These are phyloP conservation scores for Pachyrhizus erosus DNA, from an alignment of 306 rosid species.

Conservation along the genomic window DNA sequence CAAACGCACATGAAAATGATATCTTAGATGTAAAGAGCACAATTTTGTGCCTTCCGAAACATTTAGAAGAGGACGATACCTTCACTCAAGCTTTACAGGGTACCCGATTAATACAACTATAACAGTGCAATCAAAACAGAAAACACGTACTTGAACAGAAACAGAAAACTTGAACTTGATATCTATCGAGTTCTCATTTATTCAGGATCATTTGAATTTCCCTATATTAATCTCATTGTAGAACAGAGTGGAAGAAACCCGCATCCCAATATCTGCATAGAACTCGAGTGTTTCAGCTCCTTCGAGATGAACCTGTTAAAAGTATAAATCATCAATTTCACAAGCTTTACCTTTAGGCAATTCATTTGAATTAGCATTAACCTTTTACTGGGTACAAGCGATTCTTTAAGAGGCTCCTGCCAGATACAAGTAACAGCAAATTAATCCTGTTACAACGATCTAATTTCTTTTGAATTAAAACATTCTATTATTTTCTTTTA, in stretches of 20 bases:
- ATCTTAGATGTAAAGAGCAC: background rate
- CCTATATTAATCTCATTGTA: constrained; percentile 14
- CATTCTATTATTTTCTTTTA: background rate
- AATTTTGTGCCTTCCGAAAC: constrained; percentile 12
- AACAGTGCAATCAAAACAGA: background rate
- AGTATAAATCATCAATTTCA: constrained; percentile 32
- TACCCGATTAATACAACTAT: background rate
- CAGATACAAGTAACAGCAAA: constrained; percentile 22
- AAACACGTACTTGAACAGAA: constrained; percentile 14
- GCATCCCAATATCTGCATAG: constrained; percentile 5
- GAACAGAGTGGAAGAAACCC: constrained; percentile 29
- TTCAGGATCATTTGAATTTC: constrained; percentile 16
- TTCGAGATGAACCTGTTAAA: constrained; percentile 35
- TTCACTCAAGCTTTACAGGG: background rate
- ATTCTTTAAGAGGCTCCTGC: constrained; percentile 16
- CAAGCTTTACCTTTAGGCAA: constrained; percentile 5
- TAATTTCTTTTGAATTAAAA: constrained; percentile 26
- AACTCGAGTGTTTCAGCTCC: constrained; percentile 40
- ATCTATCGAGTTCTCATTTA: constrained; percentile 13
- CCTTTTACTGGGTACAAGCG: background rate
- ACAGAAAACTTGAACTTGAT: constrained; percentile 3
- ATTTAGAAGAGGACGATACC: background rate
- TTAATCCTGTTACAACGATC: background rate
- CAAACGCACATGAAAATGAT: background rate
- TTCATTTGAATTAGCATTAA: constrained; percentile 17